A percentile compares a stretch with the other conserved stretches of the same genome.
Conservation (phyloP, 129 eudicot genomes). For the Saposhnikovia divaricata region DNA sequence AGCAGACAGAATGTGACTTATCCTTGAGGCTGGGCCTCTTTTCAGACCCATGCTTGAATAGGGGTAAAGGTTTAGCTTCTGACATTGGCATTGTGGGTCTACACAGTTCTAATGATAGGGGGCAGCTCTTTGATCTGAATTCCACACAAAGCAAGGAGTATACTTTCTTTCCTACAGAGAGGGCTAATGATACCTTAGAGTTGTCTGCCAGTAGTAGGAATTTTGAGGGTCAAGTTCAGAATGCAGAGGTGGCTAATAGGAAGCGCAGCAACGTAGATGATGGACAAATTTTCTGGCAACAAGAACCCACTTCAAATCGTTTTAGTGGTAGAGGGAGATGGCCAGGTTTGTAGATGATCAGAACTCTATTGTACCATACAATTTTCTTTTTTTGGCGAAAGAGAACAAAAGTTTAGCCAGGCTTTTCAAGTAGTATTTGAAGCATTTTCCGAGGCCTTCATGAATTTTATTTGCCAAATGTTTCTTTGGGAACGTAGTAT, state of each 20-base stretch:
- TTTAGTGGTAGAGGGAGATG: conserved; percentile 39
- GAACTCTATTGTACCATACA: conserved; percentile 24
- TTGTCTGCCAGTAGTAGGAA: conserved; percentile 13
- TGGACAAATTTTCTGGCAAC: conserved; percentile 32
- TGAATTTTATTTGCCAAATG: not conserved
- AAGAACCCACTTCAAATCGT: conserved; percentile 33
- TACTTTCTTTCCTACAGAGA: conserved; percentile 48
- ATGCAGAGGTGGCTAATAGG: conserved; percentile 34
- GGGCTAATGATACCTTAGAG: conserved; percentile 26
- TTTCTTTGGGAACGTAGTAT: not conserved
- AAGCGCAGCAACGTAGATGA: conserved; percentile 37
- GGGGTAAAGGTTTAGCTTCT: conserved; percentile 23
- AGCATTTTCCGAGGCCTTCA: conserved; percentile 8
- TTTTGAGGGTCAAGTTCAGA: conserved; percentile 33
- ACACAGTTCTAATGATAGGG: conserved; percentile 17
- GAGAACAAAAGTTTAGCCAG: conserved; percentile 17
- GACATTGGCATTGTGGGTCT: conserved; percentile 27
- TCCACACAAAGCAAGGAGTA: conserved; percentile 36
- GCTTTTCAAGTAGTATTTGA: conserved; percentile 1
- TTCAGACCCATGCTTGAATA: conserved; percentile 22
- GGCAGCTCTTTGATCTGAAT: not conserved
- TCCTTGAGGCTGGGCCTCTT: conserved; percentile 73
- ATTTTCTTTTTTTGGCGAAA: conserved; percentile 20
- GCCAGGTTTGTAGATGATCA: conserved; percentile 42
- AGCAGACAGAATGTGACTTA: conserved; percentile 48